Evolutionary conservation across 2,329 filamentous ascomycete species (phyloP), one percentile per base, ranked within the genome.

Genomic region (Metarhizium album): DNA sequence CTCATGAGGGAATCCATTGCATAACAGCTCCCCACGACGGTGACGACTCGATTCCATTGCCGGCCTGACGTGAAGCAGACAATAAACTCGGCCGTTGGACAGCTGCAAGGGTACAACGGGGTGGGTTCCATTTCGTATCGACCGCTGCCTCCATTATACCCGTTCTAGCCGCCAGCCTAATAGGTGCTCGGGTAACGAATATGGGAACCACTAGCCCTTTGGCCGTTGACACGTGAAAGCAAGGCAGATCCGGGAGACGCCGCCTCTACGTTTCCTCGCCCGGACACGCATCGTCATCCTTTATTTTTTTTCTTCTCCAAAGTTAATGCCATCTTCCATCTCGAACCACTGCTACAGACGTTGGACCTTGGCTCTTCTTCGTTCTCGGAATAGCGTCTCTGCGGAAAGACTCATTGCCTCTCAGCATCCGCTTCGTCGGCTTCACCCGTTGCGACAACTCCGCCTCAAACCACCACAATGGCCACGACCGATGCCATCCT

Each of bases 401-500:
- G n/a, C n/a, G n/a, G n/a, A n/a, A n/a, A n/a, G n/a, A n/a, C n/a
- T n/a, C 33, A 4, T 3, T 35, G 11, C 33, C 16, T 35, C 33
- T 16, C 33, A 13, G 4, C 14, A 49, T 53, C 42, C 45, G 8
- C 20, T 43, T 37, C n/a, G 38, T 40, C 33, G n/a, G n/a, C 24
- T 48, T 40, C 33, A 47, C 24, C 24, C 27, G 42, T 49, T 24
- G 46, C 45, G 13, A 18, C 24, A 37, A 11, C 35, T 9, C 37
- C 47, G 42, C 52, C 52, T 46, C 46, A 47, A 6, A 9, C 18
- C 42, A 40, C 48, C 52, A 54, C 55, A 59, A 90, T 89, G 85
- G 76, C 82, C 58, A 75, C 78, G 58, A 80, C 80, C 64, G 86
- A 95, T 52, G 72, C 78, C 57, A 86, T 95, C 65, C 84, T 96